Evolutionary conservation across 2,329 filamentous ascomycete species (phyloP).

Genomic region (Cercospora canescens): DNA sequence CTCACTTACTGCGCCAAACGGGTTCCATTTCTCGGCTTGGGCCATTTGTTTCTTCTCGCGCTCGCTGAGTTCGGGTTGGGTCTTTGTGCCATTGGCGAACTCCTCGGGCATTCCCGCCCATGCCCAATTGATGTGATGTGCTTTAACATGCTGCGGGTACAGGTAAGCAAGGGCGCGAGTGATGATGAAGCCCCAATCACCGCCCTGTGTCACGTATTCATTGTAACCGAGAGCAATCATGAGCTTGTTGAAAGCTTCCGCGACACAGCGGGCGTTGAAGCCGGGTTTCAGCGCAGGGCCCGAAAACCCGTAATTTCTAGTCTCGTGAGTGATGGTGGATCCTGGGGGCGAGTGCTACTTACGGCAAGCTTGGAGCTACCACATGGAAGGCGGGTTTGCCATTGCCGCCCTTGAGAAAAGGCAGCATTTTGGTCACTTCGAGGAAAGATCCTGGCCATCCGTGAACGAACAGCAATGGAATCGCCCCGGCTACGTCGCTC

Average conservation of each 20-base stretch:
- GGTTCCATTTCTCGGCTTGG: slow-evolving; percentile 45
- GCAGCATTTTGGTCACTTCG: slow-evolving; percentile 64
- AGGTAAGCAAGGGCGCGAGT: slow-evolving; percentile 60
- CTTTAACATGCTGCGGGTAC: slow-evolving; percentile 57
- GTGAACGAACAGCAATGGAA: slow-evolving; percentile 67
- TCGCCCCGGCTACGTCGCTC: slow-evolving; percentile 53
- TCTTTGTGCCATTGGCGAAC: slow-evolving; percentile 11
- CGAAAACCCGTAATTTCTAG: slow-evolving; percentile 62
- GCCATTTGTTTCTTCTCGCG: slow-evolving; percentile 54
- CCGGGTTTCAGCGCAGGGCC: slow-evolving; percentile 56
- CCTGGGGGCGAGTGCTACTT: not conserved
- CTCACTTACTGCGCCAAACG: slow-evolving; percentile 50
- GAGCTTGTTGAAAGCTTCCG: slow-evolving; percentile 56
- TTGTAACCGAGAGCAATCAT: slow-evolving; percentile 63
- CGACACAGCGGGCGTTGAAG: slow-evolving; percentile 53
- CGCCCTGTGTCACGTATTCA: slow-evolving; percentile 58
- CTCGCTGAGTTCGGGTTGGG: slow-evolving; percentile 43
- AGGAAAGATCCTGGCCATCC: slow-evolving; percentile 69
- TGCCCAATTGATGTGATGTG: slow-evolving; percentile 45
- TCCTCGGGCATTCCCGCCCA: slow-evolving; percentile 45
- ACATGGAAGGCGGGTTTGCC: slow-evolving; percentile 60
- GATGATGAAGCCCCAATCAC: slow-evolving; percentile 53
- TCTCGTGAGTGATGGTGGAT: not conserved
- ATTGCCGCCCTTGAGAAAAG: slow-evolving; percentile 40
- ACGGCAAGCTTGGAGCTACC: slow-evolving; percentile 63